Evolutionary conservation across 73 alveolate genomes (phyloP), one percentile per base, ranked within the genome.

Genomic region (Stentor coeruleus): DNA sequence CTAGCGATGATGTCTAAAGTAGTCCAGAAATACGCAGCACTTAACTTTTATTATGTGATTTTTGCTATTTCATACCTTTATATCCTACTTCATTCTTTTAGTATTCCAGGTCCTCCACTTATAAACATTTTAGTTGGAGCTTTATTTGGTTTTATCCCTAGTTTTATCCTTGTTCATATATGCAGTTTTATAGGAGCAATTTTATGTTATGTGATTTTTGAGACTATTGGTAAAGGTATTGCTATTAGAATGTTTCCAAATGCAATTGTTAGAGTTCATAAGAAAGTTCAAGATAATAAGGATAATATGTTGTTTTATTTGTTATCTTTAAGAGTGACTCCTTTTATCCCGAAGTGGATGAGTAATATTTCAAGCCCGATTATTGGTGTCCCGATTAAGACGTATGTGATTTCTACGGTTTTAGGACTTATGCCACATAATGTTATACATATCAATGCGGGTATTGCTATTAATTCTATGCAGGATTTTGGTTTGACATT

Each of bases 61-160:
- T 87, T 93, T 49, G 95, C 97, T 3, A 88, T 93, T 75, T 81
- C 89, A 58, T 89, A 91, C 57, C 88, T 92, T 3, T 92, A 92
- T 76, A 86, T 93, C 11, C 82, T 93, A 59, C 81, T 93, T 59
- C 84, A 91, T 55, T 83, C 97, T 26, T 93, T 93, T 81, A 95
- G 96, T 2, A 92, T 93, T 28, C 98, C 98, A 3, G 98, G 98
- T 2, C 96, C 98, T 57, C 89, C 93, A 49, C 85, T 93, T 81
- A 81, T 93, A 74, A 86, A 93, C 82, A 81, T 93, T 37, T 75
- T 93, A 35, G 83, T 96, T 1, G 98, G 98, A 28, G 93, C 94
- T n/a, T 81, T 93, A 3, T 92, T 92, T 81, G 98, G 98, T 26
- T 87, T 88, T 6, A 81, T 76, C 33, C 37, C 66, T 28, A 95